Base-by-base conservation (phyloP, 2,329 filamentous ascomycete genomes). In the Microcyclospora tardicrescens region DNA sequence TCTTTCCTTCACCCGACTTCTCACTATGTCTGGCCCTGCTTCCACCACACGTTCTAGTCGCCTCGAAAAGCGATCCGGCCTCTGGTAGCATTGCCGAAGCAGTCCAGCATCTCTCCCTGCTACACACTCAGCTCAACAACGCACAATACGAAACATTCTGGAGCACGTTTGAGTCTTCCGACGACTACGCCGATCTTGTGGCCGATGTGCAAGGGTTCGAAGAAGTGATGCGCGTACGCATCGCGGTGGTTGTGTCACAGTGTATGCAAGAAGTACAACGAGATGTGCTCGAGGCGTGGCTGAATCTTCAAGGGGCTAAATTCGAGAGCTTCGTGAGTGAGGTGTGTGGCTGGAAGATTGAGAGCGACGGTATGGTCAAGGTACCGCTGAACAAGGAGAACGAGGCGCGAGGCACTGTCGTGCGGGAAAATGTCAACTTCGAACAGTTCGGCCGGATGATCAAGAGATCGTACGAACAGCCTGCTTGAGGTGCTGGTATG, bases 1-100 rank as follows among this genome's bases (percentile, higher is more conserved):
- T 94, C 68, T 98, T 98, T 73, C 91, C 91, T 48, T 87, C 84
- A 14, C 79, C 91, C 33, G 87, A 96, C 65, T 98, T 96, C 77
- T 81, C 79, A 54, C 84, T 96, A 55, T 82, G 83, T 56, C 80
- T 98, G 45, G 84, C 93, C 60, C 84, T 98, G 49, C 86, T 98
- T 58, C 85, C 86, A 47, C 81, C 89, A 34, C 78, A 87, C 60
- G 75, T 82, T 48, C 76, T 86, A 49, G 73, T 73, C 12, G 77
- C 73, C 41, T 63, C 72, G 43, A 67, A 69, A 28, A 67, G 71
- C 44, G 41, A 50, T 35, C 66, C 70, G 34, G 63, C 67, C 15
- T 71, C 73, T 11, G 75, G 75, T 54, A 67, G 70, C 47, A 78
- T 98, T 46, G 77, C 83, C 55, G 91, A 98, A 69, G 89, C 91